Evolutionary conservation across 352 stramenopile genomes (phyloP).

Genomic region (Globisporangium paddicum): DNA sequence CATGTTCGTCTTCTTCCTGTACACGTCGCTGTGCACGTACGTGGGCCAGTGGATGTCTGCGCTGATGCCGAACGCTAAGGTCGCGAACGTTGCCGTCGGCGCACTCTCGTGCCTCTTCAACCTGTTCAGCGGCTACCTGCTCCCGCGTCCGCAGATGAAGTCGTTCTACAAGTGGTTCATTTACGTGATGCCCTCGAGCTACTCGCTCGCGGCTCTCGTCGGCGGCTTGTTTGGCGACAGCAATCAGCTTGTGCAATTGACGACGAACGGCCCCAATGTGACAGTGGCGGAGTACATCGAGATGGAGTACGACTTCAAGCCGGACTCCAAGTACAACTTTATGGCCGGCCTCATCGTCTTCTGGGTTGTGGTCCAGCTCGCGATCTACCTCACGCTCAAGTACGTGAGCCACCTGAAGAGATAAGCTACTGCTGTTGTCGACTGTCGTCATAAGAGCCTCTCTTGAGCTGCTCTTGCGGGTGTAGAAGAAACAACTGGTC

Average conservation of each 20-base stretch:
- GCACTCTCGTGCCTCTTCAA: conserved; percentile 67
- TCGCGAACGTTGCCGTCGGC: conserved; percentile 69
- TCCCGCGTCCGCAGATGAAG: conserved; percentile 29
- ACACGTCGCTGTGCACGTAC: conserved; percentile 41
- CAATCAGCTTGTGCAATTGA: conserved; percentile 21
- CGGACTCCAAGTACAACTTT: conserved; percentile 39
- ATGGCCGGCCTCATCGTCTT: conserved; percentile 44
- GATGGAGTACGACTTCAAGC: conserved; percentile 49
- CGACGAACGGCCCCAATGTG: not conserved
- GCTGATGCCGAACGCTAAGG: conserved; percentile 68
- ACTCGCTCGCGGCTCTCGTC: conserved; percentile 29
- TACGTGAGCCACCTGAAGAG: conserved; percentile 70
- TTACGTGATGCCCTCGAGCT: conserved; percentile 33
- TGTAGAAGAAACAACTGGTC: not conserved
- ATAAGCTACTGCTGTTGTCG: conserved; percentile 16
- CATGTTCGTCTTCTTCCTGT: conserved; percentile 36
- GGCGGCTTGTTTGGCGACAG: conserved; percentile 25
- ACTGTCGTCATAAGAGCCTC: not conserved
- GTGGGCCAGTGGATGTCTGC: conserved; percentile 72
- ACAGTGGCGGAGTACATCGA: conserved; percentile 33
- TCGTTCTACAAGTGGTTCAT: conserved; percentile 37
- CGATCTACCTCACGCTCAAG: conserved; percentile 61
- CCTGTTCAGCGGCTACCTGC: conserved; percentile 40
- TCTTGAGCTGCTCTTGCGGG: not conserved
- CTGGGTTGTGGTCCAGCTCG: conserved; percentile 46